Conservation (phyloP, 2,329 filamentous ascomycete species). For the Magnaporthiopsis poae region DNA sequence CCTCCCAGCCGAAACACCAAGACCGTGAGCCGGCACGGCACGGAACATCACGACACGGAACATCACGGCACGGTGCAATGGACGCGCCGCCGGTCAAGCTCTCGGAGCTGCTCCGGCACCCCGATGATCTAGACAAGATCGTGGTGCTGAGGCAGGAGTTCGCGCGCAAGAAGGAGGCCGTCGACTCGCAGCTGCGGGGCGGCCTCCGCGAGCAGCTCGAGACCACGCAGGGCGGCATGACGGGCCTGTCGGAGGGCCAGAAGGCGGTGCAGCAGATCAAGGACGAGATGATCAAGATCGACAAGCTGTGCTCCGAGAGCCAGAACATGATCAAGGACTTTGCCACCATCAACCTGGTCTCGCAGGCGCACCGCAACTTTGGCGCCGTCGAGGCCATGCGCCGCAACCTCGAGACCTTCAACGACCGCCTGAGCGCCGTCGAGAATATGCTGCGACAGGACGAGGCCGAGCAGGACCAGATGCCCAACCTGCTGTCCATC, state of each 20-base stretch:
- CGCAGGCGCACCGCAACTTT: slow-evolving; percentile 93
- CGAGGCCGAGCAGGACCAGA: slow-evolving; percentile 75
- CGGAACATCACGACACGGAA: too few species aligned
- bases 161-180: slow-evolving; percentile 79
- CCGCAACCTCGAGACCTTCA: slow-evolving; percentile 77
- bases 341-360: slow-evolving; percentile 79
- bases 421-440: slow-evolving; percentile 63
- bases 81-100: slow-evolving; percentile 68
- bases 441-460: slow-evolving; percentile 74
- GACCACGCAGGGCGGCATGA: slow-evolving; percentile 88
- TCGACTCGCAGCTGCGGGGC: slow-evolving; percentile 81
- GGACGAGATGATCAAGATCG: slow-evolving; percentile 97
- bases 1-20: not conserved
- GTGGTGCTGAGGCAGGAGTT: slow-evolving; percentile 82
- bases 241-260: slow-evolving; percentile 76
- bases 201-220: slow-evolving; percentile 87
- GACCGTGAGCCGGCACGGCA: not conserved
- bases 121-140: slow-evolving; percentile 96
- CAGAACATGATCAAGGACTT: slow-evolving; percentile 98
- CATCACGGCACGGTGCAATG: slow-evolving; percentile 29
- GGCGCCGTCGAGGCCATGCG: slow-evolving; percentile 90
- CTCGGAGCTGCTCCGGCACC: slow-evolving; percentile 83
- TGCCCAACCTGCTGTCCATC: slow-evolving; percentile 79
- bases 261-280: slow-evolving; percentile 87
- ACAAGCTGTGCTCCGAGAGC: slow-evolving; percentile 91